Conservation (phyloP, 2,329 filamentous ascomycete species). For the Leptoxyphium fumago region DNA sequence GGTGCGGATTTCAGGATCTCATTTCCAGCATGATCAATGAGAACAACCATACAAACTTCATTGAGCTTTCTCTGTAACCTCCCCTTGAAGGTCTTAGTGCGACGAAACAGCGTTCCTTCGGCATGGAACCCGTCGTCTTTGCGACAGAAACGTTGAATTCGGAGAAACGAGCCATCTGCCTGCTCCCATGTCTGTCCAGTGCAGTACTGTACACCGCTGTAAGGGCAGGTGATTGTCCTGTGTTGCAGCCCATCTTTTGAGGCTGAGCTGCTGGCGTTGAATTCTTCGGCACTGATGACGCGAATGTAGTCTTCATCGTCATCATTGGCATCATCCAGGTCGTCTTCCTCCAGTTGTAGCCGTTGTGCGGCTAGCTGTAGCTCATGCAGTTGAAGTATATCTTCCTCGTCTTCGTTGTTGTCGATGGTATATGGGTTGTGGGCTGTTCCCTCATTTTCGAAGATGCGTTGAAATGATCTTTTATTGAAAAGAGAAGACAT, state of each 20-base stretch:
- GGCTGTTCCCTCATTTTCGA: too few relatives aligned
- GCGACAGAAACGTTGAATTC: constrained; percentile 24
- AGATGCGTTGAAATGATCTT: constrained; percentile 1
- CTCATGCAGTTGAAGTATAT: neutral
- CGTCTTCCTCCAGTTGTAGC: too few relatives aligned
- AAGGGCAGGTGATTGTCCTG: too few relatives aligned
- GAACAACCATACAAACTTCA: constrained; percentile 31
- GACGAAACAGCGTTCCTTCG: constrained; percentile 23
- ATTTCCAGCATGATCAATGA: constrained; percentile 21
- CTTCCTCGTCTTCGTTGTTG: constrained; percentile 5
- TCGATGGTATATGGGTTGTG: constrained; percentile 1
- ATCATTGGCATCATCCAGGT: too few relatives aligned
- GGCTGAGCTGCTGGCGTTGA: too few relatives aligned
- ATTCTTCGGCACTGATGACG: too few relatives aligned
- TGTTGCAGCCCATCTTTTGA: too few relatives aligned
- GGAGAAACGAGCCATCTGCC: constrained; percentile 22
- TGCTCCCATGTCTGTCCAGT: constrained; percentile 21
- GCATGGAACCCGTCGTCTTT: constrained; percentile 1
- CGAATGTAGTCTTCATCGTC: too few relatives aligned
- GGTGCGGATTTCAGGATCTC: constrained; percentile 11
- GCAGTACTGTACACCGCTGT: neutral
- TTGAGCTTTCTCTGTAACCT: constrained; percentile 25
- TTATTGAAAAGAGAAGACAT: constrained; percentile 1
- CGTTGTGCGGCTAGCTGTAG: too few relatives aligned
- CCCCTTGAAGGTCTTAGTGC: constrained; percentile 18